Evolutionary conservation across 2,329 filamentous ascomycete species (phyloP), one percentile per base, ranked within the genome.

Genomic region (Penicillium sp.): DNA sequence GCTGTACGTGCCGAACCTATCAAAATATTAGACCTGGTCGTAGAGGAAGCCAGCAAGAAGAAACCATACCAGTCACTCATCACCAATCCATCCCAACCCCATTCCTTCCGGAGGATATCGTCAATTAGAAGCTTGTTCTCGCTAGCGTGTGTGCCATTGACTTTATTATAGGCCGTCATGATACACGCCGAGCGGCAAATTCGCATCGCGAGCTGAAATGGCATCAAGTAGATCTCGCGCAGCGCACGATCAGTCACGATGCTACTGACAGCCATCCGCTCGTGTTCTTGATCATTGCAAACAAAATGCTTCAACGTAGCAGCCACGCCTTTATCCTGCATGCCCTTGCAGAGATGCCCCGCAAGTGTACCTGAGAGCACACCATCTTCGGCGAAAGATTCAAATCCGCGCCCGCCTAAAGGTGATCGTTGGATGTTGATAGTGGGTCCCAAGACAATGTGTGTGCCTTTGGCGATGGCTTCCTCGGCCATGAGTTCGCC

Each of bases 321-420:
- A 6, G 81, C 79, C 25, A 92, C 75, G 1, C 82, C 81, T 43
- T 79, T 80, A 15, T 81, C 79, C 56, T 92, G 85, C 37, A 85
- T 68, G 6, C 83, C 84, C 32, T 76, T 79, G 55, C 85, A 81
- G 45, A 85, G 85, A 42, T 82, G 75, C 1, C 82, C 77, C 9
- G 83, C 82, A 43, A 88, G 67, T 45, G 80, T 83, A 20, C 84
- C 84, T 0, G 84, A 85, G 4, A 93, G 71, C 7, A 82, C 74
- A 0, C 85, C 85, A 50, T 92, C 86, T 60, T 92, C 86, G 0
- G 84, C 87, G 60, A 88, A 92, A 0, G 85, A 88, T 63, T 93
- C 86, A 50, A 92, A 93, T 47, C 88, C 88, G 42, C 86, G 75
- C 12, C 86, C 86, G n/a, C 85, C 85, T 0, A 92, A 72, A 0